Conservation (phyloP, 2,329 filamentous ascomycete genomes). For the Alternaria gaisen region DNA sequence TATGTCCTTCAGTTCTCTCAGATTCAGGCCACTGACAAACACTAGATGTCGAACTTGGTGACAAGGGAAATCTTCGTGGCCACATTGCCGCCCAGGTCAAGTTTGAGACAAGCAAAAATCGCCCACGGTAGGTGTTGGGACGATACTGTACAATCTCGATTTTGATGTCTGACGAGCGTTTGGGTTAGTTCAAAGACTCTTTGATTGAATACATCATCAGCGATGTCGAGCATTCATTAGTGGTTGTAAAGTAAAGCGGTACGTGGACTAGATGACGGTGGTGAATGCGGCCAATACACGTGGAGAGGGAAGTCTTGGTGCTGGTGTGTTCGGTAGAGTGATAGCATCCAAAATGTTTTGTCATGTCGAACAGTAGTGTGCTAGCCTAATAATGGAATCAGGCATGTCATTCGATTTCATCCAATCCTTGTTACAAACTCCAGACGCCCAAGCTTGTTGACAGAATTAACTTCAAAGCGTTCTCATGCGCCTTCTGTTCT, state of each 20-base stretch:
- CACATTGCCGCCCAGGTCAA: no score
- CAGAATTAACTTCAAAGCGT: neutral
- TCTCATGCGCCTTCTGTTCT: neutral
- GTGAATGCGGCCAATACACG: neutral
- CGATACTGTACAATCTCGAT: no score
- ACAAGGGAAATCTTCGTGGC: no score
- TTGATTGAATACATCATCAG: no score
- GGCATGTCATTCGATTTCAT: neutral
- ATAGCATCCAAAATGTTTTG: neutral
- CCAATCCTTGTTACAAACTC: constrained; percentile 2
- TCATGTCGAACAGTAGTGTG: neutral
- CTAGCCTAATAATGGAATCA: neutral
- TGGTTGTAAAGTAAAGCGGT: neutral
- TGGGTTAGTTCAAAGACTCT: no score
- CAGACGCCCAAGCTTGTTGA: constrained; percentile 9
- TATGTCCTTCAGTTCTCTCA: no score
- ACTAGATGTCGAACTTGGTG: no score
- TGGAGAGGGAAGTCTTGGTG: neutral
- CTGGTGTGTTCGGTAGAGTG: no score
- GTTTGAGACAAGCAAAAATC: no score
- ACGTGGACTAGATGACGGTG: neutral
- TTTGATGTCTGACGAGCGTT: no score
- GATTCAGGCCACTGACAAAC: no score
- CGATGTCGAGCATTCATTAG: neutral
- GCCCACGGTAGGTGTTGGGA: no score